Percentiles rank a stretch among this genome's conserved stretches.
These are phyloP conservation scores for Tylopilus intermedius DNA, from an alignment of 768 basidiomycete species.

Conservation along the genomic window DNA sequence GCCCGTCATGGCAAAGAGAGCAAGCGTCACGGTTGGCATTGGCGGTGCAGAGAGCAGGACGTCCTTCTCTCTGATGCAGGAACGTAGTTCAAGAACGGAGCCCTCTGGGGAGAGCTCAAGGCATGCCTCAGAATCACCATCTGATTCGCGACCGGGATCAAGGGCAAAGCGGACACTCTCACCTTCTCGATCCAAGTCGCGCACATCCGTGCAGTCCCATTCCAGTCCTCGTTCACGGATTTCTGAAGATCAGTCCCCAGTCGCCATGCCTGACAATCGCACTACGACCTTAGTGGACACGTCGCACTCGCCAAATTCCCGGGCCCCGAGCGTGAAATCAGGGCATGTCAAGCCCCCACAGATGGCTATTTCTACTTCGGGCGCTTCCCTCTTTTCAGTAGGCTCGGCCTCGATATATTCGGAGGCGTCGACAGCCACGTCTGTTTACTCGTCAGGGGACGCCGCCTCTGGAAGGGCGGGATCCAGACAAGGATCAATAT, in stretches of 20 bases:
- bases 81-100: not conserved
- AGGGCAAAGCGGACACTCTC: conserved; percentile 17
- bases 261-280: not conserved
- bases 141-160: conserved; percentile 16
- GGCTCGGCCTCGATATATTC: conserved; percentile 27
- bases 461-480: not conserved
- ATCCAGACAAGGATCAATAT: conserved; percentile 15
- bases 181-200: conserved; percentile 12
- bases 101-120: conserved; percentile 4
- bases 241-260: conserved; percentile 11
- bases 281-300: conserved; percentile 2
- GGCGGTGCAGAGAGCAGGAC: conserved; percentile 7
- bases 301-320: not conserved
- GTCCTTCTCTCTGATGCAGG: conserved; percentile 19
- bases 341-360: conserved; percentile 19
- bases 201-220: conserved; percentile 13
- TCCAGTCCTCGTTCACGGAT: conserved; percentile 14
- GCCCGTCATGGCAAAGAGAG: conserved; percentile 70
- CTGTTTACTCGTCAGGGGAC: conserved; percentile 14
- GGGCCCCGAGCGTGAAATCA: not conserved
- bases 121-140: conserved; percentile 15
- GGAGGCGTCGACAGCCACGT: conserved; percentile 26
- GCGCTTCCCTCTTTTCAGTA: conserved; percentile 25
- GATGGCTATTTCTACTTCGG: conserved; percentile 24
- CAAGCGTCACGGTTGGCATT: conserved; percentile 11